Conservation (phyloP, 768 basidiomycete genomes). For the Kwoniella bestiolae region DNA sequence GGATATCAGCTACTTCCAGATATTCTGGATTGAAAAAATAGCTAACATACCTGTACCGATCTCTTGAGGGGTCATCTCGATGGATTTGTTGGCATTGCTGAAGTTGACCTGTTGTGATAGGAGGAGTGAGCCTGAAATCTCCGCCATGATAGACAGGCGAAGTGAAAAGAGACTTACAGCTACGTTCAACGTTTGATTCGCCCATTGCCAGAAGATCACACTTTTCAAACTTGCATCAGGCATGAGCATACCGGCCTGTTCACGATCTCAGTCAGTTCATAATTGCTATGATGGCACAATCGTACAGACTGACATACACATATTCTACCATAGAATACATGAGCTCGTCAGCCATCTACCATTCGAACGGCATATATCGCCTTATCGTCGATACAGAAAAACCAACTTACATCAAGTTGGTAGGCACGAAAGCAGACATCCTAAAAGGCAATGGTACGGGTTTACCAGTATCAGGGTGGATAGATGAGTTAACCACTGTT, state of each 20-base stretch:
- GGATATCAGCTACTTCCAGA: not conserved
- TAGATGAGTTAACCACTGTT: constrained; percentile 54
- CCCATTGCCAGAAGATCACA: constrained; percentile 56
- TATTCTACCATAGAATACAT: constrained; percentile 22
- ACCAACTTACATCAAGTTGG: constrained; percentile 56
- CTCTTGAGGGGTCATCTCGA: constrained; percentile 57
- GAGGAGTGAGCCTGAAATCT: no score
- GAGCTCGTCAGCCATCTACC: no score
- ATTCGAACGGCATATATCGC: no score
- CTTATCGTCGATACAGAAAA: not conserved
- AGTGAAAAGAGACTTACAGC: constrained; percentile 33
- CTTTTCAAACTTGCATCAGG: constrained; percentile 56
- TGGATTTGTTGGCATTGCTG: constrained; percentile 59
- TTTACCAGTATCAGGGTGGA: constrained; percentile 58
- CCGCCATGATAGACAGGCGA: not conserved
- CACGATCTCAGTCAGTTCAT: no score
- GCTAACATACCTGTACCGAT: constrained; percentile 53
- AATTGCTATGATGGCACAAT: not conserved
- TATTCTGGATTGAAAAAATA: not conserved
- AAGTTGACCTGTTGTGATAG: constrained; percentile 51
- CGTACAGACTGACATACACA: constrained; percentile 8
- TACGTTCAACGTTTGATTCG: constrained; percentile 59
- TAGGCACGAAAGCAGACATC: constrained; percentile 60
- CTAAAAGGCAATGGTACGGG: constrained; percentile 59
- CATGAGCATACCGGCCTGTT: constrained; percentile 60